phyloP scores from a whole-genome alignment of 2,329 filamentous ascomycete species.

The Emmonsia crescens region DNA sequence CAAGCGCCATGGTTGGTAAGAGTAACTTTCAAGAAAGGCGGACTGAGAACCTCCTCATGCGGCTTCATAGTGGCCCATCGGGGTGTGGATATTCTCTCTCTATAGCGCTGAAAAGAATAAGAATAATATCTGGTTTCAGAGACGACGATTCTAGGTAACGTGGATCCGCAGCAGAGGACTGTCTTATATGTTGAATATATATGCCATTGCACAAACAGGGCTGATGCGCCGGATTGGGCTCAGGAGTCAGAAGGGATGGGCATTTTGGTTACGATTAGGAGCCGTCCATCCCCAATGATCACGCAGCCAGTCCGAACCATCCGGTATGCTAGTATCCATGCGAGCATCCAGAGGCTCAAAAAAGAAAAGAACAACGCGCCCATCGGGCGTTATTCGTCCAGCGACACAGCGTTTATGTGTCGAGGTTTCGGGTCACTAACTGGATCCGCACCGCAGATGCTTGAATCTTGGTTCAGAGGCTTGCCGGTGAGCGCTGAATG shows the following conservation, averaged over 20 bases:
- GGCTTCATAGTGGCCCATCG: neutral
- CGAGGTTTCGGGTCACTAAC: neutral
- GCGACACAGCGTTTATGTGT: neutral
- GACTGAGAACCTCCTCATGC: constrained; percentile 2
- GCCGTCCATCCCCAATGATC: neutral
- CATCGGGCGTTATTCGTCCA: neutral
- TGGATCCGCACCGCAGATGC: neutral
- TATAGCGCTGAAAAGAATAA: neutral
- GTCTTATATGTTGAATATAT: neutral
- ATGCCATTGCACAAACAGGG: neutral
- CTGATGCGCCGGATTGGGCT: neutral
- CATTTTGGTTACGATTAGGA: neutral
- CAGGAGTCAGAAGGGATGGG: neutral
- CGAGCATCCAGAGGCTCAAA: neutral
- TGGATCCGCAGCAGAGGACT: neutral
- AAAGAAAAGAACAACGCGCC: neutral
- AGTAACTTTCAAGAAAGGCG: constrained; percentile 11
- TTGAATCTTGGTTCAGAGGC: neutral
- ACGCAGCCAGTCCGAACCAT: neutral
- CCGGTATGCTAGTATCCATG: neutral
- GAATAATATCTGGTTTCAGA: neutral
- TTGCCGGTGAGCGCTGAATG: neutral
- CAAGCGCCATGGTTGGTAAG: constrained; percentile 11
- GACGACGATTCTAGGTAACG: neutral
- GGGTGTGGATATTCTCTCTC: neutral